These are phyloP conservation scores for Neoascochyta sp. DNA, from an alignment of 2,329 filamentous ascomycete genomes.

Conservation along the genomic window DNA sequence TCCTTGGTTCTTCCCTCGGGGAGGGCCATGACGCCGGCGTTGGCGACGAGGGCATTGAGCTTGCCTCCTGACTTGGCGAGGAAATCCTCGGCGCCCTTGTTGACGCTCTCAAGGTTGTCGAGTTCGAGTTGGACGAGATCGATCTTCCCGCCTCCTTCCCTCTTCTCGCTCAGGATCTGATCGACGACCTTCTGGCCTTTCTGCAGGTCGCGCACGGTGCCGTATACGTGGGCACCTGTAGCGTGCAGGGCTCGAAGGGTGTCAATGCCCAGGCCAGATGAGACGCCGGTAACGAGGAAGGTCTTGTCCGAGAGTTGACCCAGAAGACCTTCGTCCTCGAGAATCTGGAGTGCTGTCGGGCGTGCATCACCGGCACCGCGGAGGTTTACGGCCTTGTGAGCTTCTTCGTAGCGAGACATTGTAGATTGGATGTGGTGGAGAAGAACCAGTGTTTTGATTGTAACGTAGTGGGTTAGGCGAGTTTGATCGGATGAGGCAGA, in stretches of 20 bases:
- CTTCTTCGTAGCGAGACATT: conserved; percentile 14
- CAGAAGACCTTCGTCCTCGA: conserved; percentile 34
- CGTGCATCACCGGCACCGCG: conserved; percentile 35
- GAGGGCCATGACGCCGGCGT: conserved; percentile 23
- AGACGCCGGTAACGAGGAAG: conserved; percentile 21
- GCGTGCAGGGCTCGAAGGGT: conserved; percentile 40
- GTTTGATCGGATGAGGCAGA: no score
- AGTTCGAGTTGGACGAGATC: conserved; percentile 24
- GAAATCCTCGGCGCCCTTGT: conserved; percentile 16
- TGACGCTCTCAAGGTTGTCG: conserved; percentile 15
- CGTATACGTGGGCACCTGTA: conserved; percentile 47
- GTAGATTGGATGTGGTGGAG: not conserved
- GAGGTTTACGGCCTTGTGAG: conserved; percentile 5
- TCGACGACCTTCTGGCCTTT: conserved; percentile 19
- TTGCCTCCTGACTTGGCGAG: conserved; percentile 13
- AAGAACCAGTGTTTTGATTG: no score
- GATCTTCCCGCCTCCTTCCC: conserved; percentile 12
- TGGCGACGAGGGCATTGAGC: conserved; percentile 18
- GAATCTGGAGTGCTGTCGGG: conserved; percentile 20
- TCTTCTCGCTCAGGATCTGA: conserved; percentile 13
- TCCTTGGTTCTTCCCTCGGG: conserved; percentile 20
- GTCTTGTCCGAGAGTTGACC: conserved; percentile 29
- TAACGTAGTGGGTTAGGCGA: no score
- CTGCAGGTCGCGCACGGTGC: conserved; percentile 38
- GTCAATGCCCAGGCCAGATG: conserved; percentile 25